These are phyloP conservation scores for Chlamydomonas applanata DNA, from an alignment of 139 green algal genomes.

Conservation along the genomic window DNA sequence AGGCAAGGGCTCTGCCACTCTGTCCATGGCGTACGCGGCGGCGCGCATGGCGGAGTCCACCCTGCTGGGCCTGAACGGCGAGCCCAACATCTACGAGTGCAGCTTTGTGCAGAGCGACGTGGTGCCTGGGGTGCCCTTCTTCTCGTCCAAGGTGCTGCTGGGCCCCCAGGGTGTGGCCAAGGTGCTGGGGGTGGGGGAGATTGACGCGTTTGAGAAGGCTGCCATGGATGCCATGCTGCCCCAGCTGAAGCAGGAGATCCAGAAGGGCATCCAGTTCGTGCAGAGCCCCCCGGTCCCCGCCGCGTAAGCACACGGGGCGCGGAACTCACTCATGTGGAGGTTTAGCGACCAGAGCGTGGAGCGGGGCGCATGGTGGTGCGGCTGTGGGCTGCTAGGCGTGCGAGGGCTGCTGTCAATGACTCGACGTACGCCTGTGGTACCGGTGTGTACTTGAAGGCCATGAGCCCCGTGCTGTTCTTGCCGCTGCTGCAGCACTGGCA, in stretches of 20 bases:
- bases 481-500: too few species aligned
- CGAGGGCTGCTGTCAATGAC: too few species aligned
- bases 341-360: too few species aligned
- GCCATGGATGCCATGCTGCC: slow-evolving; percentile 63
- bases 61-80: slow-evolving; percentile 75
- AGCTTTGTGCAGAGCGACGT: slow-evolving; percentile 65
- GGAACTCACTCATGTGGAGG: too few species aligned
- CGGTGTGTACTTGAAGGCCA: too few species aligned
- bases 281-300: too few species aligned
- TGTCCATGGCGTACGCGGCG: slow-evolving; percentile 91
- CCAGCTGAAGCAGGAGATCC: slow-evolving; percentile 69
- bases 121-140: slow-evolving; percentile 38
- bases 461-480: too few species aligned
- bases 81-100: slow-evolving; percentile 67
- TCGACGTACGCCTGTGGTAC: too few species aligned
- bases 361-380: too few species aligned
- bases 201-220: slow-evolving; percentile 71
- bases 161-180: slow-evolving; percentile 66
- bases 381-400: too few species aligned
- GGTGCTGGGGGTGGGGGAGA: slow-evolving; percentile 55
- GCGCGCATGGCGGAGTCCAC: slow-evolving; percentile 78
- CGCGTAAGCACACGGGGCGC: too few species aligned
- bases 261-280: slow-evolving; percentile 62
- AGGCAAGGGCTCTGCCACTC: slow-evolving; percentile 74
- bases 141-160: slow-evolving; percentile 67